Evolutionary conservation across 2,329 filamentous ascomycete species (phyloP), one percentile per base, ranked within the genome.

Genomic region (Coniella lustricola): DNA sequence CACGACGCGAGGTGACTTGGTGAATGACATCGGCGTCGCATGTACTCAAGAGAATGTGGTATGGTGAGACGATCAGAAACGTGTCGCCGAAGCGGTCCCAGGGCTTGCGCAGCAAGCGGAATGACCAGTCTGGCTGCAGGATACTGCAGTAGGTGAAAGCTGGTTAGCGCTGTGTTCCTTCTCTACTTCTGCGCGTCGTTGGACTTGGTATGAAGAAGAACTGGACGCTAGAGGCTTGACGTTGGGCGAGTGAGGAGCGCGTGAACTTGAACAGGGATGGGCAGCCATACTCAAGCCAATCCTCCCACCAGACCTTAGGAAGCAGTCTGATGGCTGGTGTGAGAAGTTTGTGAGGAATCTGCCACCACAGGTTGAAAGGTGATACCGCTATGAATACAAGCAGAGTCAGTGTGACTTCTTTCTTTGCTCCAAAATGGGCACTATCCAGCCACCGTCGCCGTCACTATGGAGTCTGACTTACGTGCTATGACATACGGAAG

Each of bases 1-100:
- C 84, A 37, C 85, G 75, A 40, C 82, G 72, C 3, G 74, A 70
- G 1, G 80, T 79, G 46, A 91, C 76, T 60, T 87, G 81, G 49
- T 73, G 73, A 48, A 87, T 79, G 16, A 75, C 77, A 51, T 84
- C 81, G 14, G 85, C 76, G 62, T 83, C 80, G 36, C 78, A 75
- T 4, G 79, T 79, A 55, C 74, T 76, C 32, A 85, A 56, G 16
- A 73, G 60, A 14, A 81, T 68, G 31, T 61, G 62, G 7, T 68
- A 67, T 0, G 84, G 81, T 0, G 79, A 74, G 7, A 83, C 82
- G n/a, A 81, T 57, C 7, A 89, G 56, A 57, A 87, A 83, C 12
- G 76, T 71, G 55, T 89, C 83, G 37, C 79, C 82, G 9, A 80
- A 59, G 14, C 73, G 68, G 22, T 74, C 67, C 59, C 83, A 89